phyloP scores from a whole-genome alignment of 805 yeast genomes.

The Zygoascus bituminiphila region DNA sequence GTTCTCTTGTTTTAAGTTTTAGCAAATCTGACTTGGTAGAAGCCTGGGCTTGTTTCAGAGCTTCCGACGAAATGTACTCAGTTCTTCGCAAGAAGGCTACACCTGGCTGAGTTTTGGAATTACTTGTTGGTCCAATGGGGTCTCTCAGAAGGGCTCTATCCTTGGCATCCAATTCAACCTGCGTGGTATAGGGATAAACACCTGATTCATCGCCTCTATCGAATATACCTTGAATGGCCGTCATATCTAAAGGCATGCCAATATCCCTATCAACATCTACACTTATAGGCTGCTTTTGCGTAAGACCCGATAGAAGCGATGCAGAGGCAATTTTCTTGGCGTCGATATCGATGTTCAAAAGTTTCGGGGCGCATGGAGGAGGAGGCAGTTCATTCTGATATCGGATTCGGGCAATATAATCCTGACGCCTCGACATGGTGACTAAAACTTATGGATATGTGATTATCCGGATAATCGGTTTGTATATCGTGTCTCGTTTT shows the following conservation, averaged over 20 bases:
- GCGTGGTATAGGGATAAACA: constrained; percentile 30
- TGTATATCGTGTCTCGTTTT: too few species aligned
- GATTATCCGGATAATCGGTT: too few species aligned
- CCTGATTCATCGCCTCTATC: constrained; percentile 48
- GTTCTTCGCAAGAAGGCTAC: constrained; percentile 89
- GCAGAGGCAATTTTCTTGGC: constrained; percentile 43
- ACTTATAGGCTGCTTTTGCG: constrained; percentile 63
- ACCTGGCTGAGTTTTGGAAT: constrained; percentile 24
- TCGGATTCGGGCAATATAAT: constrained; percentile 58
- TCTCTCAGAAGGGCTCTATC: constrained; percentile 74
- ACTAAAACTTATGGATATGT: neutral
- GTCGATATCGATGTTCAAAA: constrained; percentile 47
- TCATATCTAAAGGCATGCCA: constrained; percentile 73
- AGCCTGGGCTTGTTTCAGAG: constrained; percentile 26
- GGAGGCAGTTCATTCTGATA: constrained; percentile 86
- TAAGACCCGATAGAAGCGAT: constrained; percentile 56
- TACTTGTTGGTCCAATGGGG: constrained; percentile 45
- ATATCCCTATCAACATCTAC: constrained; percentile 42
- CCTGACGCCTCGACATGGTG: constrained; percentile 28
- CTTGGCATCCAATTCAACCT: constrained; percentile 56
- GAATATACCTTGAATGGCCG: constrained; percentile 57
- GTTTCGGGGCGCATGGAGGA: constrained; percentile 85
- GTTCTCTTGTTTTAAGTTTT: constrained; percentile 7
- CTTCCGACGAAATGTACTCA: constrained; percentile 74
- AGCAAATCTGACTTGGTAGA: constrained; percentile 11